A percentile compares a stretch with the other conserved stretches of the same genome.
Evolutionary conservation across 108 stramenopile genomes (phyloP).

Genomic region (Hondaea fermentalgiana): DNA sequence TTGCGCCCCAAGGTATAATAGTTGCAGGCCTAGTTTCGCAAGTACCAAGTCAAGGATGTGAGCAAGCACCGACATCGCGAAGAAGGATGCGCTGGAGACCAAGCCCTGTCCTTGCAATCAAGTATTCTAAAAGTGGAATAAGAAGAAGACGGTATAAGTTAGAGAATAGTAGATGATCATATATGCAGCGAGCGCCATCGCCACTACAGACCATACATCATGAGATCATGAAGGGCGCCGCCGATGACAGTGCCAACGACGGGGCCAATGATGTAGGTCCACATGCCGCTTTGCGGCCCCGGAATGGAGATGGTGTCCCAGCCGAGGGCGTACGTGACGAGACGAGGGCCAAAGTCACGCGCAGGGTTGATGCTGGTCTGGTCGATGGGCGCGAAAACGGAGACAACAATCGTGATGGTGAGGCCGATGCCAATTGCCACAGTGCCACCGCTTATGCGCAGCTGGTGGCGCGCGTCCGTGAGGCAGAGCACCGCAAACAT

Average conservation of each 20-base stretch:
- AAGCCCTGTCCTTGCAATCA: no score
- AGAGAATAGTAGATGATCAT: no score
- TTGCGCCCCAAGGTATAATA: no score
- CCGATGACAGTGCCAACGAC: not conserved
- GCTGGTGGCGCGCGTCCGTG: slow-evolving; percentile 43
- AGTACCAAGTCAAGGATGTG: no score
- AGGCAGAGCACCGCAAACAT: slow-evolving; percentile 50
- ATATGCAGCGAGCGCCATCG: no score
- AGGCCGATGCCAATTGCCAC: slow-evolving; percentile 28
- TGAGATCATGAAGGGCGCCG: not conserved
- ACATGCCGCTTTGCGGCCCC: not conserved
- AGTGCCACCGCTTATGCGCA: slow-evolving; percentile 20
- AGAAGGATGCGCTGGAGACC: no score
- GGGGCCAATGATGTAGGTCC: slow-evolving; percentile 18
- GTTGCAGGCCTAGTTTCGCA: no score
- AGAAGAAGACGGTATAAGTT: no score
- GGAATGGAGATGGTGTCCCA: not conserved
- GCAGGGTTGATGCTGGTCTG: slow-evolving; percentile 10
- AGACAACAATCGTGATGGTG: not conserved
- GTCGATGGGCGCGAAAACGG: not conserved
- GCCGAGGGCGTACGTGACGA: not conserved
- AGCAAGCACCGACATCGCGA: no score
- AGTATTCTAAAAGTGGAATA: no score
- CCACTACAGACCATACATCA: not conserved
- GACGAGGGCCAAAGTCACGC: slow-evolving; percentile 7